Conservation (phyloP, 2,329 filamentous ascomycete genomes). For the Colletotrichum paranaense region DNA sequence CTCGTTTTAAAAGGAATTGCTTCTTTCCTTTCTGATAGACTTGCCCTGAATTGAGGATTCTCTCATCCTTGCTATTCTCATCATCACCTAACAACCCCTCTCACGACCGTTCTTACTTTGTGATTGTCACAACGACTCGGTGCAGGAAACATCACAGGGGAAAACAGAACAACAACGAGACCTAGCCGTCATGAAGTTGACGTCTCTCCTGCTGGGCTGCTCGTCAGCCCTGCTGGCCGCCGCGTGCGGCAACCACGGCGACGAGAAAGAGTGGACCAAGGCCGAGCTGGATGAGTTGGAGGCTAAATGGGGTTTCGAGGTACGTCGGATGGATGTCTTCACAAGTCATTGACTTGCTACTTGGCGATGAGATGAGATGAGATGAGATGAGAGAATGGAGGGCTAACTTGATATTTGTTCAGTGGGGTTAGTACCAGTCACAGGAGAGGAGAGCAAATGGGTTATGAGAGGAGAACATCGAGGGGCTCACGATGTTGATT, state of each 20-base stretch:
- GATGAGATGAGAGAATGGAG: not conserved
- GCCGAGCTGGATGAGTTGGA: slow-evolving; percentile 65
- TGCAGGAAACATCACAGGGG: too few species aligned
- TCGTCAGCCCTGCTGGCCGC: slow-evolving; percentile 40
- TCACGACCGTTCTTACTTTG: not conserved
- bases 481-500: slow-evolving; percentile 56
- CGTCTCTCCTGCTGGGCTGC: slow-evolving; percentile 31
- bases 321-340: slow-evolving; percentile 40
- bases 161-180: not conserved
- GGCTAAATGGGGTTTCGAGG: slow-evolving; percentile 68
- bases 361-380: not conserved
- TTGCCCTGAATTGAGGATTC: not conserved
- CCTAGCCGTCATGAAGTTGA: slow-evolving; percentile 23
- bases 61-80: not conserved
- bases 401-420: not conserved
- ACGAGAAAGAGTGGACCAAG: slow-evolving; percentile 58
- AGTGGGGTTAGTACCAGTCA: slow-evolving; percentile 33
- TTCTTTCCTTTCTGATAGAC: not conserved
- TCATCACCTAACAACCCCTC: not conserved
- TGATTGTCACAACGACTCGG: not conserved
- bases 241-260: slow-evolving; percentile 45
- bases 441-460: too few species aligned
- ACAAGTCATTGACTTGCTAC: too few species aligned
- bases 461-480: not conserved
- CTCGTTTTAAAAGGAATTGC: not conserved